Base-by-base conservation (phyloP, 352 stramenopile genomes). In the Phytophthora litchii region DNA sequence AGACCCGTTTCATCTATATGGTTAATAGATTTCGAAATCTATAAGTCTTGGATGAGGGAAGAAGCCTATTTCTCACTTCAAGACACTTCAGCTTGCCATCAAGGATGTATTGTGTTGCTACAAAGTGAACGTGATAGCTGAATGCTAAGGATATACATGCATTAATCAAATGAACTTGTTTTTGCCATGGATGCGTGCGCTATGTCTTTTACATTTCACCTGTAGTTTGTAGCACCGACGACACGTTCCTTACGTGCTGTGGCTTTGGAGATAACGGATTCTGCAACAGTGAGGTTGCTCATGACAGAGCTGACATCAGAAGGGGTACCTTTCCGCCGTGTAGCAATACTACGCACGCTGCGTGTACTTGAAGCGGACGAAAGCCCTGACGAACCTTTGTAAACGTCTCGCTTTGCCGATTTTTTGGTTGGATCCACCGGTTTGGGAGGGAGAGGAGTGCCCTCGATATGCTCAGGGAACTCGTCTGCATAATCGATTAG, bases 251-350 rank as follows among this genome's bases (percentile, higher is more conserved):
- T 93, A 12, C 84, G 80, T 10, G 70, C 72, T 2, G 72, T 88
- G 3, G 81, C 81, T 32, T 86, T 83, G 17, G 84, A 91, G 42
- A 93, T 93, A 47, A 91, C 75, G 0, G 84, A 81, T 40, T 93
- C 84, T 0, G 84, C 84, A 4, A 93, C 82, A 7, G 65, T 75
- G 10, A 87, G 65, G 14, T 67, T 81, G 45, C 74, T 89, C 51
- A 81, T 78, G 11, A 92, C 66, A 1, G 80, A 90, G 62, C 72
- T 81, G 21, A 78, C 74, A 50, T 90, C 78, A 4, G 72, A 90
- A 3, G 63, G 59, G 35, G 67, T 64, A 36, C 82, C 75, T 68
- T 87, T 87, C 19, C 63, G 60, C 12, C 66, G 67, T 1, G 64
- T 86, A 23, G 76, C 52, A 1, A 72, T 64, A 54, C 78, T 90